Conservation (phyloP, 2,329 filamentous ascomycete genomes). For the Fusarium sp. region DNA sequence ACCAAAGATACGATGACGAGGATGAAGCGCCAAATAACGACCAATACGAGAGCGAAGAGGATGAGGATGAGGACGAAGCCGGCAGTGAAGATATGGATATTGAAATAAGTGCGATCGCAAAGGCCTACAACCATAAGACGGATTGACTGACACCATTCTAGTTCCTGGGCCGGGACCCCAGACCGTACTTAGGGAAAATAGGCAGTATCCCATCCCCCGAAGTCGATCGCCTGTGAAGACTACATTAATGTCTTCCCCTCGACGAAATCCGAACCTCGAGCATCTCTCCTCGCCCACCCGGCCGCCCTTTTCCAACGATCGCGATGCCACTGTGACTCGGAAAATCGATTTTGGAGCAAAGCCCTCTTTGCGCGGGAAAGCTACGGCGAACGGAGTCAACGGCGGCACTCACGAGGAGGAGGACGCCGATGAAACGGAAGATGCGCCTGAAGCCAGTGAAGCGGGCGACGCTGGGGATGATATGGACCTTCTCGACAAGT, state of each 20-base stretch:
- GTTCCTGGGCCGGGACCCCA: slow-evolving; percentile 63
- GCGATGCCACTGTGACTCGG: slow-evolving; percentile 58
- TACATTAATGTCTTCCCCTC: slow-evolving; percentile 67
- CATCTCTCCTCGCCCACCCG: slow-evolving; percentile 61
- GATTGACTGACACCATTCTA: slow-evolving; percentile 44
- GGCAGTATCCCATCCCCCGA: slow-evolving; percentile 58
- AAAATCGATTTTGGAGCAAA: slow-evolving; percentile 60
- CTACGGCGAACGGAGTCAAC: slow-evolving; percentile 44
- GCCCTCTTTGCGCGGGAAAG: slow-evolving; percentile 3
- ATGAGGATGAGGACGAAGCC: slow-evolving; percentile 26
- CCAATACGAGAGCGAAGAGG: slow-evolving; percentile 39
- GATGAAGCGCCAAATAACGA: slow-evolving; percentile 3
- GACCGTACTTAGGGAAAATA: slow-evolving; percentile 62
- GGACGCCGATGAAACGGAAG: slow-evolving; percentile 41
- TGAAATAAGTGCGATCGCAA: slow-evolving; percentile 53
- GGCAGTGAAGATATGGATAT: slow-evolving; percentile 63
- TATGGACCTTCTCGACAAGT: slow-evolving; percentile 51
- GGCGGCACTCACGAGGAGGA: slow-evolving; percentile 42
- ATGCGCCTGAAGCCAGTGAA: slow-evolving; percentile 32
- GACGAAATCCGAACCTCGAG: slow-evolving; percentile 66
- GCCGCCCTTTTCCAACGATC: slow-evolving; percentile 48
- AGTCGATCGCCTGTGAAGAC: slow-evolving; percentile 72
- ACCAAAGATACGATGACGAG: slow-evolving; percentile 33
- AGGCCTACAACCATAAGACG: background rate
- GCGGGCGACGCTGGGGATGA: slow-evolving; percentile 14